Base-by-base conservation (phyloP, 768 basidiomycete species). In the Rhizopogon rudus region DNA sequence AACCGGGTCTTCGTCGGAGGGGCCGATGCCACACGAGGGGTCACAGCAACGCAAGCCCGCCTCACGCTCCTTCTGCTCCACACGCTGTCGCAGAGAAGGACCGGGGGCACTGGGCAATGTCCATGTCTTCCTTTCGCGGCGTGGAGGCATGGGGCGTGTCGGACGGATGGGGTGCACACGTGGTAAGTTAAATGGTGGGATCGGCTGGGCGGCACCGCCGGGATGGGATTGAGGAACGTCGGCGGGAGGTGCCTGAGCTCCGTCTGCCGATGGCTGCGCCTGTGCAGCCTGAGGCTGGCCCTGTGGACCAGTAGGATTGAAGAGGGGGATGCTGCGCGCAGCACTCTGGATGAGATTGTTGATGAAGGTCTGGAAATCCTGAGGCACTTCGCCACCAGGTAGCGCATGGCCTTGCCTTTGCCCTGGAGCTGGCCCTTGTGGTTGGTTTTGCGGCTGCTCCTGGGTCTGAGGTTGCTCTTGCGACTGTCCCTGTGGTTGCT, bases 51-150 rank as follows among this genome's bases (percentile, higher is more conserved):
- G 75, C 61, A 89, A 63, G 1, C 87, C 89, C 20, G 80, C 77
- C 65, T 88, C 87, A 20, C 84, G 79, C 67, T 91, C 90, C 53
- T 81, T 76, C 56, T 79, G 77, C 67, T 92, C 90, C 16, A 92
- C 75, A 6, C 83, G 80, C 66, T 91, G 82, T 28, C 90, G 85
- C 43, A 91, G 70, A 6, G 88, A 87, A 35, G 76, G 77, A 0
- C 88, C 88, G 2, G 88, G 87, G 0, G 86, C 73, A 1, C 83
- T 70, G 0, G 88, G 88, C 1, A 77, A 74, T 2, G 73, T 69
- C 88, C 88, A 91, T 28, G 68, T 57, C 51, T 73, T 77, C 50
- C 74, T 66, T 62, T 77, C 77, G 35, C 63, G 64, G 2, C 63
- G 69, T 2, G 67, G 65, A 17, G 63, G 55, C 65, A 66, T 59